Percentiles rank a stretch among this genome's conserved stretches.
phyloP scores from a whole-genome alignment of 2,329 filamentous ascomycete species.

The Pseudopyrenochaeta lycopersici region DNA sequence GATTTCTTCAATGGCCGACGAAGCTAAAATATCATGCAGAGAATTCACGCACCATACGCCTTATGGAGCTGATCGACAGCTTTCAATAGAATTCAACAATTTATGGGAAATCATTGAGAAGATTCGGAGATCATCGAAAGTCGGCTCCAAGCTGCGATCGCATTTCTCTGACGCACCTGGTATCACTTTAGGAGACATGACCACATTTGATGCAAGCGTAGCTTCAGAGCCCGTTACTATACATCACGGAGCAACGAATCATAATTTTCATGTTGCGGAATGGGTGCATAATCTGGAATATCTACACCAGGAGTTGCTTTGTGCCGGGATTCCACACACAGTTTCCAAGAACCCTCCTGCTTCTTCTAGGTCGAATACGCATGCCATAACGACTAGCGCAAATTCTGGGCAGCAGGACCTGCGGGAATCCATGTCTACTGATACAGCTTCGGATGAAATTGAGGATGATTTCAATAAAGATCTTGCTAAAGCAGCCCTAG shows the following conservation, averaged over 20 bases:
- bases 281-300: slow-evolving; percentile 17
- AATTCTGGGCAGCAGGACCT: background rate
- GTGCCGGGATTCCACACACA: background rate
- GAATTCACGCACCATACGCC: slow-evolving; percentile 4
- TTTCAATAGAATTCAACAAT: slow-evolving; percentile 6
- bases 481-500: slow-evolving; percentile 34
- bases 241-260: background rate
- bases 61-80: slow-evolving; percentile 7
- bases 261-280: slow-evolving; percentile 3
- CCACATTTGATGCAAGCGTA: background rate
- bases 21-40: slow-evolving; percentile 14
- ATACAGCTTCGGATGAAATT: slow-evolving; percentile 9
- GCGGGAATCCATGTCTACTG: background rate
- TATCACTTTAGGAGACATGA: slow-evolving; percentile 10
- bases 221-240: slow-evolving; percentile 1
- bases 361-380: too few relatives aligned
- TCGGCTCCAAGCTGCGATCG: slow-evolving; percentile 8
- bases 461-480: slow-evolving; percentile 39
- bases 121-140: slow-evolving; percentile 15
- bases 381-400: too few relatives aligned
- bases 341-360: background rate
- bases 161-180: slow-evolving; percentile 23
- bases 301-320: background rate
- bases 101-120: slow-evolving; percentile 17
- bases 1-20: background rate